Conservation (phyloP, 306 rosid genomes). For the Rosa rugosa region DNA sequence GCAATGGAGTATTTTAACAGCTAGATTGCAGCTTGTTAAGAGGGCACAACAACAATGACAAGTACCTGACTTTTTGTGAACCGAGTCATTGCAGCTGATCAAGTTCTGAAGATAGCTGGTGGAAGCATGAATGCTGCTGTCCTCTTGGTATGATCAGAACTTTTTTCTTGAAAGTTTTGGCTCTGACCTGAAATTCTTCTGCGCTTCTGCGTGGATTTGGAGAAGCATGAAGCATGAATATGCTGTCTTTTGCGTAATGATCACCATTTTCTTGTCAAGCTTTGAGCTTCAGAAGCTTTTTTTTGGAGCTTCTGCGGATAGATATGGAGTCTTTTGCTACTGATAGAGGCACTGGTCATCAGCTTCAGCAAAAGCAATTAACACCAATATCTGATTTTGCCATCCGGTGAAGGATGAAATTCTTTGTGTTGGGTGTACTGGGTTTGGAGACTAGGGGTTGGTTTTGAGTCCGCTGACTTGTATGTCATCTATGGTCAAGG, state of each 20-base stretch:
- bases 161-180: not conserved
- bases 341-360: not conserved
- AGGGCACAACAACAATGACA: conserved; percentile 2
- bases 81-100: not conserved
- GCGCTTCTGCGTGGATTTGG: not conserved
- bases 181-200: not conserved
- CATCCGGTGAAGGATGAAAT: not conserved
- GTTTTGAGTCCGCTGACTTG: not conserved
- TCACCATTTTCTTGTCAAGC: not conserved
- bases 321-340: not conserved
- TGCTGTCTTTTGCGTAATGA: not conserved
- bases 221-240: not conserved
- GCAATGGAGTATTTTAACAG: not conserved
- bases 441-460: not conserved
- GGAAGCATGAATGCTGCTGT: not conserved
- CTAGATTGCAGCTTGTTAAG: not conserved
- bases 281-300: not conserved
- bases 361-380: not conserved
- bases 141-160: not conserved
- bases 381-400: not conserved
- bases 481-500: not conserved
- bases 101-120: not conserved
- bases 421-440: not conserved
- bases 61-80: not conserved
- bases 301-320: not conserved